Base-by-base conservation (phyloP, 176 grass and related monocot species). In the Panicum miliaceum region DNA sequence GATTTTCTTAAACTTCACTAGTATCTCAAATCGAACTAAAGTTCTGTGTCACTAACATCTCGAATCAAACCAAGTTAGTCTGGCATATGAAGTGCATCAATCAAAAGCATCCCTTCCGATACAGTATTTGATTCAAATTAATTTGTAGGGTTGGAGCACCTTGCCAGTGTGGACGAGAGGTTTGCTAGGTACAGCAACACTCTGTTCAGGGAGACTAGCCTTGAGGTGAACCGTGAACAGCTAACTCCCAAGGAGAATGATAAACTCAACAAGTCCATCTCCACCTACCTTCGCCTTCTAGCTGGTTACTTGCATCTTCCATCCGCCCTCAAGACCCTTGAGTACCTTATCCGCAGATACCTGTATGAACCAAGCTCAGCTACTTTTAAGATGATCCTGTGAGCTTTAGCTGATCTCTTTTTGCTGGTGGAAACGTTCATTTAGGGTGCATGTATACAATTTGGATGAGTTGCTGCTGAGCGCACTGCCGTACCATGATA, bases 371-470 rank as follows among this genome's bases (percentile, higher is more conserved):
- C 48, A 25, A 40, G 56, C 80, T 68, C 29, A 73, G 23, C 38
- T 80, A 48, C 38, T 84, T 84, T 82, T 62, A 40, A 41, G 10
- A n/a, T 87, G 40, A 35, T 34, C 62, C n/a, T 11, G 37, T 25
- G 6, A 80, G 23, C 38, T 69, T 53, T 83, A 82, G 23, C 81
- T 80, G 51, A 82, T 81, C 47, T 64, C 56, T 64, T 86, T 25
- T 86, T 66, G 71, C 51, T 78, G 37, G 29, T 51, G 80, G 64
- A 85, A 72, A 82, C 90, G 54, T 71, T 92, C 14, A 54, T 93
- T 72, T 53, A 98, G 96, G 85, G 89, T 98, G 82, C 93, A 98
- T 90, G 82, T 95, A 48, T 98, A 93, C 84, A 95, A 98, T 71
- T 32, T 90, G 66, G 93, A 98, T 64, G 96, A 95, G 83, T 81